phyloP scores from a whole-genome alignment of 2,329 filamentous ascomycete genomes.

The Colletotrichum eremochloae region DNA sequence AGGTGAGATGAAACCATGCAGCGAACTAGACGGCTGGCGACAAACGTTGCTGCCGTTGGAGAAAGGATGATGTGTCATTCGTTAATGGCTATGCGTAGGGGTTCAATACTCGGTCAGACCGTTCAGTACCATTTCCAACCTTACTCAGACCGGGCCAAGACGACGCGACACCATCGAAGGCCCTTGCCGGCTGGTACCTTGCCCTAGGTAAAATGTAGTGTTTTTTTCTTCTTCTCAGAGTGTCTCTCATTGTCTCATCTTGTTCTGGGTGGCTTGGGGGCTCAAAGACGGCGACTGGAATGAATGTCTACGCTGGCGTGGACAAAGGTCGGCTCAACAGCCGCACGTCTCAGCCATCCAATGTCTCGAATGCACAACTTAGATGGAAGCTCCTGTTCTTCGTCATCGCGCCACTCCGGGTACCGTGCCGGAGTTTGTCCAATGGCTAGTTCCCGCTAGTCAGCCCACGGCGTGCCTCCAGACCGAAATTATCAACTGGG shows the following conservation, averaged over 20 bases:
- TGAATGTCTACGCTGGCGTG: not conserved
- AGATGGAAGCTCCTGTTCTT: not conserved
- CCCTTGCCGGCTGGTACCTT: slow-evolving; percentile 3
- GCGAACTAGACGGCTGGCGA: not conserved
- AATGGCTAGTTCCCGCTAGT: slow-evolving; percentile 30
- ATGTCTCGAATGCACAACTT: slow-evolving; percentile 1
- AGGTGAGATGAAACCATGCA: slow-evolving; percentile 2
- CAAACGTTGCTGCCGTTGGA: not conserved
- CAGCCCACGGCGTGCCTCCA: slow-evolving; percentile 16
- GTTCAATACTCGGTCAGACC: not conserved
- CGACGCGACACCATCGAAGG: slow-evolving; percentile 17
- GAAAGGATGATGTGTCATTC: not conserved
- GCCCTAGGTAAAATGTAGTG: not conserved
- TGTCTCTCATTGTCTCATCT: not conserved
- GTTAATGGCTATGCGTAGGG: not conserved
- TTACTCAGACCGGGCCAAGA: slow-evolving; percentile 22
- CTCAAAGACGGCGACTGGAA: slow-evolving; percentile 8
- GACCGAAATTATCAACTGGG: slow-evolving; percentile 18
- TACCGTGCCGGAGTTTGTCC: slow-evolving; percentile 11
- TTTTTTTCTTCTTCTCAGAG: not conserved
- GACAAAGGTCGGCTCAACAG: not conserved
- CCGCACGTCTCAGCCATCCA: not conserved
- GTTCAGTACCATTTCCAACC: slow-evolving; percentile 2
- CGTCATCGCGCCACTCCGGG: not conserved
- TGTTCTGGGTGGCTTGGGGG: not conserved